Base-by-base conservation (phyloP, 257 asterid species). In the Lavandula angustifolia region DNA sequence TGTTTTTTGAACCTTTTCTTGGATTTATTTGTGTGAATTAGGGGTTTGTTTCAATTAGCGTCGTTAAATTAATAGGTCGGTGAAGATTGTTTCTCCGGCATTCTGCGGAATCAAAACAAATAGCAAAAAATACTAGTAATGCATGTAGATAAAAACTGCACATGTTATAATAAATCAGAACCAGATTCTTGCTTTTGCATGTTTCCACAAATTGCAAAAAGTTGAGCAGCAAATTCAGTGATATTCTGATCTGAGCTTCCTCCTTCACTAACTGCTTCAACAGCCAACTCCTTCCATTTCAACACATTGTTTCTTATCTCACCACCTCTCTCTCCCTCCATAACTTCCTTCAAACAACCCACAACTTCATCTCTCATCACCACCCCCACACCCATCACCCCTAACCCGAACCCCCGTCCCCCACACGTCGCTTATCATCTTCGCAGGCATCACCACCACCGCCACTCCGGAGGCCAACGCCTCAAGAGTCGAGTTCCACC, bases 401-500 rank as follows among this genome's bases (percentile, higher is more conserved):
- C 34, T 35, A 1, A 74, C 73, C 5, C 76, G 75, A 14, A 85
- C 60, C 3, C 89, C 89, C 0, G 16, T 48, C 5, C 10, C 6
- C 89, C 94, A 85, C 10, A 77, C 77, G 17, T 81, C 80, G 10
- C 11, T 49, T 2, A 81, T 67, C 22, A 76, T 10, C 57, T 80
- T 82, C 0, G 87, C 80, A 1, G 86, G 79, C 79, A 81, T 73
- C 2, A 16, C 73, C 71, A 78, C 81, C 77, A 75, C 65, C 0
- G 81, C 79, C 33, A 72, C 79, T 1, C 86, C 86, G 55, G 69
- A 13, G 13, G 67, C 22, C 60, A 83, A 9, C 0, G 82, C 87
- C 37, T 85, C 89, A 5, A 80, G 6, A 0, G 87, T 82, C 37
- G 87, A 85, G 54, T 85, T 82, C 89, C 89, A 85, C 1, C 92